Evolutionary conservation across 2,329 filamentous ascomycete species (phyloP).

Genomic region (Penicillium griseofulvum): DNA sequence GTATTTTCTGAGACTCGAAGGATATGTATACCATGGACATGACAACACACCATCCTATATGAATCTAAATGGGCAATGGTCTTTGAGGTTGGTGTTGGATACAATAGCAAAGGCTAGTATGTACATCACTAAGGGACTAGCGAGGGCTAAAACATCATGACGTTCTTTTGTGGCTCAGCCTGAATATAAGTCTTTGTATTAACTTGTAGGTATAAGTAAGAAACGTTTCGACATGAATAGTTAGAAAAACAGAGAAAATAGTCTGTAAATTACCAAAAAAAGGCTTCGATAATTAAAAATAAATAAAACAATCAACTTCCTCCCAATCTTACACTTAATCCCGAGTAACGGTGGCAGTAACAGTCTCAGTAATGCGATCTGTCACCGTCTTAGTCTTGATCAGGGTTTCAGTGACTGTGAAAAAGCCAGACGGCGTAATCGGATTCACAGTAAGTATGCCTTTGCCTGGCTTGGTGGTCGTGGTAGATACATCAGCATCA

Average conservation of each 20-base stretch:
- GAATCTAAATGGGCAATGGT: background rate
- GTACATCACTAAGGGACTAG: background rate
- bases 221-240: background rate
- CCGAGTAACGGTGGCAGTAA: constrained; percentile 6
- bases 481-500: background rate
- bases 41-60: background rate
- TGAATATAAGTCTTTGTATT: background rate
- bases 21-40: background rate
- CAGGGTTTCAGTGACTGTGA: constrained; percentile 13
- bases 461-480: background rate
- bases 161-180: background rate
- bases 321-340: background rate
- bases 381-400: constrained; percentile 18
- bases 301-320: background rate
- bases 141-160: background rate
- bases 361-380: constrained; percentile 10
- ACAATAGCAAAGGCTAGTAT: background rate
- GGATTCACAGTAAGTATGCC: constrained; percentile 12
- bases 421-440: constrained; percentile 13
- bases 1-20: background rate
- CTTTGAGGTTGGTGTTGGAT: background rate
- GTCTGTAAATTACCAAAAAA: background rate
- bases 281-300: background rate
- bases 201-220: background rate
- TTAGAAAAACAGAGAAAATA: background rate